Percentiles rank a stretch among this genome's conserved stretches.
phyloP scores from a whole-genome alignment of 2,329 filamentous ascomycete genomes.

The Pyricularia pennisetigena region DNA sequence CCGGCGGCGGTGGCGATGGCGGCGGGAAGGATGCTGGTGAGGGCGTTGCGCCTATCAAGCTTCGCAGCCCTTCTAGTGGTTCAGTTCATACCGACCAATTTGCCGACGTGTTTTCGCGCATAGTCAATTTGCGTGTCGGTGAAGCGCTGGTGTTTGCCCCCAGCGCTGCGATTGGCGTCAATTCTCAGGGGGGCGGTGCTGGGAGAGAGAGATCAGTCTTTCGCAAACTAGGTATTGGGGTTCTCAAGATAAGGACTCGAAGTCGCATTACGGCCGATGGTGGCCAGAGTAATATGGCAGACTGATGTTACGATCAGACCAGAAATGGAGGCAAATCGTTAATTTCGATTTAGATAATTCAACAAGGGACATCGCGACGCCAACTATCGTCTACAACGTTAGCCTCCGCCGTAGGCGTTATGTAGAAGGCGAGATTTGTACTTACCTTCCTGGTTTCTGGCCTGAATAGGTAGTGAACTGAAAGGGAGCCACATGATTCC shows the following conservation, averaged over 20 bases:
- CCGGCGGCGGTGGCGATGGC: not conserved
- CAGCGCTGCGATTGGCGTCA: constrained; percentile 26
- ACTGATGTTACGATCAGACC: not conserved
- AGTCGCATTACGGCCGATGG: constrained; percentile 33
- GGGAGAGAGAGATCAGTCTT: constrained; percentile 5
- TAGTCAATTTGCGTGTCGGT: constrained; percentile 31
- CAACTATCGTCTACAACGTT: too few species aligned
- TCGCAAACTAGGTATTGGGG: constrained; percentile 24
- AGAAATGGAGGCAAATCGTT: too few species aligned
- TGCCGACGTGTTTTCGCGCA: constrained; percentile 27
- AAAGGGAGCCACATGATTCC: too few species aligned
- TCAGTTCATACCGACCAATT: constrained; percentile 10
- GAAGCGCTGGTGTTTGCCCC: constrained; percentile 38
- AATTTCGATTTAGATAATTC: too few species aligned
- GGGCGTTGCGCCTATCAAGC: not conserved
- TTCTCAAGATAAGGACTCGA: constrained; percentile 29
- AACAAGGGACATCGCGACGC: too few species aligned
- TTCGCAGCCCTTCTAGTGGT: not conserved
- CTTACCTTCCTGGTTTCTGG: too few species aligned
- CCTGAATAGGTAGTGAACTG: too few species aligned
- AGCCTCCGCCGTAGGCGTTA: too few species aligned
- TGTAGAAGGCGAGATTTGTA: too few species aligned
- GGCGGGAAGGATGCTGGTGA: constrained; percentile 5
- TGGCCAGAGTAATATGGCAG: constrained; percentile 33
- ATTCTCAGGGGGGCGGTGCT: constrained; percentile 7